Conservation (phyloP, 2,329 filamentous ascomycete species). For the Lasiodiplodia citricola region DNA sequence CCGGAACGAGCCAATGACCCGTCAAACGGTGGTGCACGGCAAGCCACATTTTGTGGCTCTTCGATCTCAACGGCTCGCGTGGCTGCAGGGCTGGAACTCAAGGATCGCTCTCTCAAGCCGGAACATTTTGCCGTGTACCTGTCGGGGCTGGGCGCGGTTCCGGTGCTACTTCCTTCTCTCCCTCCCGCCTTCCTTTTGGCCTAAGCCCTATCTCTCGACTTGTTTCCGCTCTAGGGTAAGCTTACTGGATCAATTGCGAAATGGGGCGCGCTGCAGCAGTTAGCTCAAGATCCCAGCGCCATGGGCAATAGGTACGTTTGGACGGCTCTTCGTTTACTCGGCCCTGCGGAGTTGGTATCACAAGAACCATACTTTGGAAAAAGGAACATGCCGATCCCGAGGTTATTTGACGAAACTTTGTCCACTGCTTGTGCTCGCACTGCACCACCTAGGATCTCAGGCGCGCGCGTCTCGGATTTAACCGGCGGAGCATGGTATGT, state of each 20-base stretch:
- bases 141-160: neutral
- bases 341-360: neutral
- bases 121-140: neutral
- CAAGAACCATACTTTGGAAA: neutral
- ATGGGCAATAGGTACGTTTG: neutral
- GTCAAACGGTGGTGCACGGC: neutral
- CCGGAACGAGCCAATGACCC: neutral
- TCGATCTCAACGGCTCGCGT: slow-evolving; percentile 8
- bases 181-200: neutral
- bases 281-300: neutral
- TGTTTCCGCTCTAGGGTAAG: neutral
- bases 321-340: neutral
- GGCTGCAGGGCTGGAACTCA: neutral
- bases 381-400: neutral
- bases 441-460: neutral
- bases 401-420: neutral
- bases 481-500: neutral
- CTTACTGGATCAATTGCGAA: neutral
- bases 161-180: neutral
- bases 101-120: slow-evolving; percentile 1
- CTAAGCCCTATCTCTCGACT: slow-evolving; percentile 3
- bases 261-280: neutral
- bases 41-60: neutral
- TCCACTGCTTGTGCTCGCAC: neutral
- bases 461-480: neutral